These are phyloP conservation scores for Podaxis carcinomalis DNA, from an alignment of 768 basidiomycete species.

Conservation along the genomic window DNA sequence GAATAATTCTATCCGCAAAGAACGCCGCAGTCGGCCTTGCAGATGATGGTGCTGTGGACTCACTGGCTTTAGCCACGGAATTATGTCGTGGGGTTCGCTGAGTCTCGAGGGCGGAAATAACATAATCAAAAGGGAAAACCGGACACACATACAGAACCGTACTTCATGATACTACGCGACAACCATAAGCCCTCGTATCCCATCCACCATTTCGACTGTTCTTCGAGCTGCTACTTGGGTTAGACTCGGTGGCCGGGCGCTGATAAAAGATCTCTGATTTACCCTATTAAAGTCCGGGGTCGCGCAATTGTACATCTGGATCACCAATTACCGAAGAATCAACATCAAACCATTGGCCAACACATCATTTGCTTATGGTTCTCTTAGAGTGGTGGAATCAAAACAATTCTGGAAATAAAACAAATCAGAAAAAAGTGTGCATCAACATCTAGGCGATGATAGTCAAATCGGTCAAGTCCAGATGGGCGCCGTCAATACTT, in stretches of 20 bases:
- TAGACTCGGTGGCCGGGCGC: constrained; percentile 23
- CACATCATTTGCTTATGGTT: constrained; percentile 73
- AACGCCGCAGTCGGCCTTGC: constrained; percentile 33
- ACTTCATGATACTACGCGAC: constrained; percentile 53
- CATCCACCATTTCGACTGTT: constrained; percentile 33
- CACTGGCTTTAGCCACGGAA: constrained; percentile 27
- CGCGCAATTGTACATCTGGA: too few relatives aligned
- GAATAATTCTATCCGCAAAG: constrained; percentile 18
- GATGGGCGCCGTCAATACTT: constrained; percentile 4
- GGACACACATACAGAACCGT: constrained; percentile 55
- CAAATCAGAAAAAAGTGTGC: neutral
- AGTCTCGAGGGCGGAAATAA: constrained; percentile 1
- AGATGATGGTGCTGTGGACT: constrained; percentile 48
- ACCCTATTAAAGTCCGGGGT: constrained; percentile 38
- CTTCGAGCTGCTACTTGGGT: constrained; percentile 32
- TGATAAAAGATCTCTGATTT: constrained; percentile 18
- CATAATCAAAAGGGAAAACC: constrained; percentile 35
- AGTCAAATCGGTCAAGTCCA: neutral
- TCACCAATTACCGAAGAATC: constrained; percentile 34
- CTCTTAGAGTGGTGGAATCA: constrained; percentile 51
- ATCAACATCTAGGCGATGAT: constrained; percentile 6
- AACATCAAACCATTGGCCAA: constrained; percentile 50
- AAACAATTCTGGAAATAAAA: constrained; percentile 15
- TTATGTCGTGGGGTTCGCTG: neutral
- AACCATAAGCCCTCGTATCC: constrained; percentile 45